Base-by-base conservation (phyloP, 2,329 filamentous ascomycete species). In the Metarhizium sp. region DNA sequence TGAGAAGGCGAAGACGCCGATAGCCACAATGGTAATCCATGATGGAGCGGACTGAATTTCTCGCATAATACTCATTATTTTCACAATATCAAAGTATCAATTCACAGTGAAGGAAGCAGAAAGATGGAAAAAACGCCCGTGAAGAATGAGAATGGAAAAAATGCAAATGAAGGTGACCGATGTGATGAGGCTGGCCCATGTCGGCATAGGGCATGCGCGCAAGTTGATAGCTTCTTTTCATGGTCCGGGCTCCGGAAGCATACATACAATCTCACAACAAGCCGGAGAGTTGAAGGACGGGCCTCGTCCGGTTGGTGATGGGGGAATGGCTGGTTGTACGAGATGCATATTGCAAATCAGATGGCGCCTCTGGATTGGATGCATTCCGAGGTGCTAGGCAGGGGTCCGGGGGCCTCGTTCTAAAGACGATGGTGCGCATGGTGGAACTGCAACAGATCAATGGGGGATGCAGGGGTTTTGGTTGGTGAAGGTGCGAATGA, bases 1-100 rank as follows among this genome's bases (percentile, higher is more conserved):
- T 45, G 60, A 59, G 32, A 59, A 34, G 11, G 59, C 32, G 14
- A 62, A 36, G 36, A 51, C 42, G 30, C 34, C 46, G 13, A 64
- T 42, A 11, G 45, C 30, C 6, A 34, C 8, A 29, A 55, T 30
- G 45, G 38, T 13, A 30, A 49, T 11, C 48, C 51, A 51, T 5
- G 29, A 51, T 13, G 38, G 14, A 4, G 42, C 50, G 48, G 14
- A 25, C 43, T 7, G 30, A 16, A 30, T 51, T 11, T 36, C 13
- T 29, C 30, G 47, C 43, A 30, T 14, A 7, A 50, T 50, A 4
- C 16, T 42, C 42, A 45, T 45, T 18, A n/a, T 48, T 29, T 29
- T 14, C 20, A 16, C 45, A 30, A 48, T 3, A 30, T 29, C 20
- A 48, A 48, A 20, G 2, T 13, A 8, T 29, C 43, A 20, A n/a